These are phyloP conservation scores for Collybia sordida DNA, from an alignment of 768 basidiomycete genomes.

Conservation along the genomic window DNA sequence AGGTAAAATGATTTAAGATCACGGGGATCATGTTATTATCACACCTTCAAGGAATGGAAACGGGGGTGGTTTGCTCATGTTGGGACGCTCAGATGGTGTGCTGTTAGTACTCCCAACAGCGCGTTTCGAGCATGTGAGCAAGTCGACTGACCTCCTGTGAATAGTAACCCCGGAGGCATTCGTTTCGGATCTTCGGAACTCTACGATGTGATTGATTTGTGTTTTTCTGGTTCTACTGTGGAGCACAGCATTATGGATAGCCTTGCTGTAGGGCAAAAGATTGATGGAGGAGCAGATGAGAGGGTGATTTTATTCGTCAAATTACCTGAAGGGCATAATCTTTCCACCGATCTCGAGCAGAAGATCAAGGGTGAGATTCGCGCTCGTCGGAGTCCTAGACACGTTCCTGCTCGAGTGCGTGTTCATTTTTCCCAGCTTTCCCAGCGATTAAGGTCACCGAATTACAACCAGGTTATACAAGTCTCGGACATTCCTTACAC, in stretches of 20 bases:
- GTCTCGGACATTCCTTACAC: conserved; percentile 76
- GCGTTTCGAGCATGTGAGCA: conserved; percentile 7
- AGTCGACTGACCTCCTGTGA: conserved; percentile 22
- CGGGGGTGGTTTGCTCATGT: conserved; percentile 79
- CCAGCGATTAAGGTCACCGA: conserved; percentile 7
- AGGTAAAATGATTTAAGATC: conserved; percentile 39
- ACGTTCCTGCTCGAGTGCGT: conserved; percentile 72
- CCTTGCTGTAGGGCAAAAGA: conserved; percentile 70
- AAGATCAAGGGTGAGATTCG: conserved; percentile 65
- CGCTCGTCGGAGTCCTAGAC: conserved; percentile 62
- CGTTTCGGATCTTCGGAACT: conserved; percentile 81
- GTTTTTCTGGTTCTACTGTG: conserved; percentile 46
- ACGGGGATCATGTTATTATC: conserved; percentile 74
- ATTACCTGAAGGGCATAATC: conserved; percentile 45
- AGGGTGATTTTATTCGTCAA: conserved; percentile 77
- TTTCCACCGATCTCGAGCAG: conserved; percentile 52
- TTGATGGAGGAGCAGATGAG: conserved; percentile 66
- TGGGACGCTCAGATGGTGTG: conserved; percentile 81
- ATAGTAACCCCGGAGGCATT: conserved; percentile 78
- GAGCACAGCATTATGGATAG: conserved; percentile 53
- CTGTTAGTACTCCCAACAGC: conserved; percentile 44
- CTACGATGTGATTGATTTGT: conserved; percentile 72
- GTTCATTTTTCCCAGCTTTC: conserved; percentile 6
- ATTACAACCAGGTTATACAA: conserved; percentile 56
- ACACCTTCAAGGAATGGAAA: conserved; percentile 64